Evolutionary conservation across 2,329 filamentous ascomycete species (phyloP).

Genomic region (Aspergillus sp.): DNA sequence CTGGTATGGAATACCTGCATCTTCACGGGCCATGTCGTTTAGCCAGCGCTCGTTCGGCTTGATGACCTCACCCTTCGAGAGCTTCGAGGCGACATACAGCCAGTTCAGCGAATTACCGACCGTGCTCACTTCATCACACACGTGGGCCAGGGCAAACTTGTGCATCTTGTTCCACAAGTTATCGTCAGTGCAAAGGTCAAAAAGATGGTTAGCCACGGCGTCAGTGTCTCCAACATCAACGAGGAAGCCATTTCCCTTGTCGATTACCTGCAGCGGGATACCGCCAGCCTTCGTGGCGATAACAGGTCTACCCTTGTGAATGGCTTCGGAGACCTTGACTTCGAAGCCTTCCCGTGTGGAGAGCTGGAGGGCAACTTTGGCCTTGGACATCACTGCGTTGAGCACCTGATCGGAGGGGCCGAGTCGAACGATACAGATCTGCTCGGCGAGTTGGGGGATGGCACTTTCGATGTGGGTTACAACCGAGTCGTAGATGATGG

Average conservation of each 20-base stretch:
- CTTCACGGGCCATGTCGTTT: conserved; percentile 70
- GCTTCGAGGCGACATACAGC: conserved; percentile 73
- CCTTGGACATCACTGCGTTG: conserved; percentile 71
- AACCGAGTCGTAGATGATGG: conserved; percentile 69
- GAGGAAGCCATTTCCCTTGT: conserved; percentile 70
- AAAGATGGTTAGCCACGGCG: conserved; percentile 66
- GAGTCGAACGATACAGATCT: conserved; percentile 74
- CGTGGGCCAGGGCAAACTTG: conserved; percentile 61
- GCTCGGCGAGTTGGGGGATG: conserved; percentile 61
- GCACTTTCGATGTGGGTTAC: conserved; percentile 64
- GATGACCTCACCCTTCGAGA: conserved; percentile 58
- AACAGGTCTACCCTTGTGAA: conserved; percentile 76
- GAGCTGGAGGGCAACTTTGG: conserved; percentile 73
- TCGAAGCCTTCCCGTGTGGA: conserved; percentile 83
- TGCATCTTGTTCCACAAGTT: conserved; percentile 67
- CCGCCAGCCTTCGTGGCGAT: conserved; percentile 76
- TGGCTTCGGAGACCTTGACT: conserved; percentile 80
- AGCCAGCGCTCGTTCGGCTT: conserved; percentile 66
- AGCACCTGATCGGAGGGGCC: conserved; percentile 77
- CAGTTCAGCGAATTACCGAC: conserved; percentile 75
- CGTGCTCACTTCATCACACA: conserved; percentile 79
- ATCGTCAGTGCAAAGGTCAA: conserved; percentile 65
- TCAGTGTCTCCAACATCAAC: conserved; percentile 70
- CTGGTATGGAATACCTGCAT: conserved; percentile 60
- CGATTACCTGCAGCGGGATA: conserved; percentile 74